Conservation (phyloP, 2,329 filamentous ascomycete genomes). For the Penicillium sp. region DNA sequence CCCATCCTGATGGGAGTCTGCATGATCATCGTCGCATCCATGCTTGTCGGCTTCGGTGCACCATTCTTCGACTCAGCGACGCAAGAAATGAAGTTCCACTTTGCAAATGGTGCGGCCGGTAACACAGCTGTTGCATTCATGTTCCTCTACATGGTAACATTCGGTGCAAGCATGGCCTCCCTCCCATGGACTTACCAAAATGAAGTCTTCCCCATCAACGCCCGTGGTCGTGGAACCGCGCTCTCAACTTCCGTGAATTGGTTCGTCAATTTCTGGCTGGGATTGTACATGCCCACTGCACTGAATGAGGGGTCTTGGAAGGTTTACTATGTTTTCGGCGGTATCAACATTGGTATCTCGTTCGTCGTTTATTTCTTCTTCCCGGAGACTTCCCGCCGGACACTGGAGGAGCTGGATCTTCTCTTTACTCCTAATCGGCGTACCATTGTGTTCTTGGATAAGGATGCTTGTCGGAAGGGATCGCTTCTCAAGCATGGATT, state of each 20-base stretch:
- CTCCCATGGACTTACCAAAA: constrained; percentile 18
- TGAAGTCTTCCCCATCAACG: constrained; percentile 23
- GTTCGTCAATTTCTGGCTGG: constrained; percentile 22
- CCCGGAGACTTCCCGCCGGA: constrained; percentile 16
- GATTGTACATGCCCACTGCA: constrained; percentile 20
- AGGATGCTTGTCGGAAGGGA: background rate
- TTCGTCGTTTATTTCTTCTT: constrained; percentile 31
- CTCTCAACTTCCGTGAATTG: constrained; percentile 22
- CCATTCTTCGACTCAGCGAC: background rate
- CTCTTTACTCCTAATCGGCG: background rate
- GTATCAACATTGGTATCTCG: constrained; percentile 29
- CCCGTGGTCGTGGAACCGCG: constrained; percentile 18
- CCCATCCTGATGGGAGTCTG: background rate
- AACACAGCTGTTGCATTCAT: constrained; percentile 32
- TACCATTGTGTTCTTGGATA: background rate
- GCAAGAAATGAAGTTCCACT: background rate
- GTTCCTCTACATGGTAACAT: constrained; percentile 17
- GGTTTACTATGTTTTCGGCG: constrained; percentile 36
- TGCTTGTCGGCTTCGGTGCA: background rate
- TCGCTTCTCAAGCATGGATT: background rate
- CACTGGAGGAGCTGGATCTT: background rate
- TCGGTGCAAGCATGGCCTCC: constrained; percentile 5
- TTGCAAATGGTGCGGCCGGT: background rate
- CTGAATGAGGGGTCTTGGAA: constrained; percentile 45
- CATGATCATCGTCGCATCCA: background rate